Conservation (phyloP, 495 filamentous ascomycete genomes). For the Penicillium roqueforti region DNA sequence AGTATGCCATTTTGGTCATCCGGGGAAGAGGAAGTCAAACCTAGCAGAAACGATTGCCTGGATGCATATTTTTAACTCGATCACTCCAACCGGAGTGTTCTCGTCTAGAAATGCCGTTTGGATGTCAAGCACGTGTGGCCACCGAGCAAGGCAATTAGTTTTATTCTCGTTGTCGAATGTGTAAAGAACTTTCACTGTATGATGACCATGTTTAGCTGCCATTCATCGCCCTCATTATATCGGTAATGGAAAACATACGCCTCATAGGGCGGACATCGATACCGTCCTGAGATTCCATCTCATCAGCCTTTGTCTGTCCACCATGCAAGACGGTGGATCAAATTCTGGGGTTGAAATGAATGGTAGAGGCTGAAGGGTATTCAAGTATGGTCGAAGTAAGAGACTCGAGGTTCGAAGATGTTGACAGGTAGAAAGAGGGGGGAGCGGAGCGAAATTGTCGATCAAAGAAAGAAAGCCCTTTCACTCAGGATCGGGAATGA, state of each 20-base stretch:
- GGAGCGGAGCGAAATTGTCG: slow-evolving; percentile 2
- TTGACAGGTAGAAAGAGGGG: slow-evolving; percentile 2
- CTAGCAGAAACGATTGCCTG: slow-evolving; percentile 76
- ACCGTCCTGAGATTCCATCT: slow-evolving; percentile 50
- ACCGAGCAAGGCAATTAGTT: slow-evolving; percentile 86
- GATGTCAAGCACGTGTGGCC: slow-evolving; percentile 74
- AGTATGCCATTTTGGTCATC: slow-evolving; percentile 12
- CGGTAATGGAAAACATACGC: slow-evolving; percentile 32
- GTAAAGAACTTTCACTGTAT: slow-evolving; percentile 82
- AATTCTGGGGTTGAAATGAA: not conserved
- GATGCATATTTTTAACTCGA: slow-evolving; percentile 86
- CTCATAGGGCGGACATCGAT: slow-evolving; percentile 53
- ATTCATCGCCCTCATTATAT: not conserved
- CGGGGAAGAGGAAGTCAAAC: slow-evolving; percentile 32
- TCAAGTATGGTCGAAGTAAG: not conserved
- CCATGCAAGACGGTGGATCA: slow-evolving; percentile 26
- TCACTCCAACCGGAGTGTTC: slow-evolving; percentile 72
- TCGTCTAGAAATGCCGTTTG: slow-evolving; percentile 79
- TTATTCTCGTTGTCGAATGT: slow-evolving; percentile 89
- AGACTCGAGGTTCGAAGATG: not conserved
- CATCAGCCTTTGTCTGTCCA: slow-evolving; percentile 27
- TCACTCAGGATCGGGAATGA: slow-evolving; percentile 12
- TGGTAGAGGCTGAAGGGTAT: not conserved
- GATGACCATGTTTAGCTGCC: slow-evolving; percentile 17
- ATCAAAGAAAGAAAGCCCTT: slow-evolving; percentile 12